Percentiles rank a stretch among this genome's conserved stretches.
Conservation (phyloP, 192 early-diverging fungal genomes). For the Chytriomyces confervae region DNA sequence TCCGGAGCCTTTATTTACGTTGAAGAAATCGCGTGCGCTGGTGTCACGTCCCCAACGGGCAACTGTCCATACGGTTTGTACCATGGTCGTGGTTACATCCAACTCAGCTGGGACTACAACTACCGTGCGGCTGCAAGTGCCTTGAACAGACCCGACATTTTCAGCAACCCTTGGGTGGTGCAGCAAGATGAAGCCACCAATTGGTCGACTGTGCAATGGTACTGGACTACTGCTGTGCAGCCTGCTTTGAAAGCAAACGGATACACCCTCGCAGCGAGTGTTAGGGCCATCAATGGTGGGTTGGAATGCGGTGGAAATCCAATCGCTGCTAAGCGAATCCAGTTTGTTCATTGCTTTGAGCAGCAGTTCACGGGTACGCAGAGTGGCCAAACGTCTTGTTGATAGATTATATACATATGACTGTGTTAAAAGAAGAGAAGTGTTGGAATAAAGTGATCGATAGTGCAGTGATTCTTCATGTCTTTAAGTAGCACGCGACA, state of each 20-base stretch:
- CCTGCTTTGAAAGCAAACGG: neutral
- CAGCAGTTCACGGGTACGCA: neutral
- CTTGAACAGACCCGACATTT: neutral
- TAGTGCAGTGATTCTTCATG: too few species aligned
- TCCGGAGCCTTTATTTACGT: neutral
- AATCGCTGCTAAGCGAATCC: neutral
- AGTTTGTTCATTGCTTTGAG: conserved; percentile 15
- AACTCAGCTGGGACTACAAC: conserved; percentile 20
- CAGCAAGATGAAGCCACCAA: neutral
- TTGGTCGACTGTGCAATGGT: conserved; percentile 16
- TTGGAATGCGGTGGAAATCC: conserved; percentile 5
- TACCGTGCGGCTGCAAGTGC: conserved; percentile 5
- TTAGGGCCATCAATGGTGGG: conserved; percentile 8
- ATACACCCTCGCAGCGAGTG: conserved; percentile 6
- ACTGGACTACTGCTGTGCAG: conserved; percentile 20
- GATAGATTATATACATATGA: neutral
- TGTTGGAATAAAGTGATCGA: too few species aligned
- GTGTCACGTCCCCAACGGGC: neutral
- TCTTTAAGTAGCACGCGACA: too few species aligned
- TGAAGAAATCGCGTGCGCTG: conserved; percentile 7
- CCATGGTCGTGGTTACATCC: conserved; percentile 27
- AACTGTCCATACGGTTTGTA: conserved; percentile 22
- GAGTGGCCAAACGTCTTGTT: conserved; percentile 2
- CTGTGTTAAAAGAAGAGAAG: too few species aligned
- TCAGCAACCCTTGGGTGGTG: conserved; percentile 13